Base-by-base conservation (phyloP, 2,329 filamentous ascomycete species). In the Pezicula neosporulosa region DNA sequence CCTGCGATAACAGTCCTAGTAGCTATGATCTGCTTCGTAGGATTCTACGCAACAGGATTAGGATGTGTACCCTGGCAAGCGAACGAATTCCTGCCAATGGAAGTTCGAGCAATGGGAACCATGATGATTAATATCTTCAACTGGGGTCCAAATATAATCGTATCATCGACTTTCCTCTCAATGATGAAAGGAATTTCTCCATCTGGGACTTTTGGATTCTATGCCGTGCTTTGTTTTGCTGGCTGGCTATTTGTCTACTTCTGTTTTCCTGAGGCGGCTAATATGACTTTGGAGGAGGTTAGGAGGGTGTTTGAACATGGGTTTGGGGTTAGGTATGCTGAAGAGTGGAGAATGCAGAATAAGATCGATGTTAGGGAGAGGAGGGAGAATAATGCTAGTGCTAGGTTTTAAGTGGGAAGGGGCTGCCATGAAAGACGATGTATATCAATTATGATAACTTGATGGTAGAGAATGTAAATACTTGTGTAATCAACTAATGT, bases 201-300 rank as follows among this genome's bases (percentile, higher is more conserved):
- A 0, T 71, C 67, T 3, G 75, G 76, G 1, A 71, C 75, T 0
- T 79, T 77, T 52, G 74, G 74, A 7, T 78, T 78, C 62, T 78
- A 77, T 49, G 71, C 74, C 0, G 72, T 65, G 1, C 73, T 78
- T 36, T 77, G 73, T 53, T 67, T 73, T 48, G 52, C 73, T 30
- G 75, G 75, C n/a, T 76, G 69, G 59, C 33, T 76, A 3, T 66
- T 73, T 54, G 68, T 78, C 33, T 67, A 71, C 47, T 72, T 77
- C 64, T 77, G 66, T 56, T 80, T 77, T 56, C 76, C 76, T 1
- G 74, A 80, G 54, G 75, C 77, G 3, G 76, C 77, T 53, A 73
- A 75, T 6, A 71, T 79, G 67, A 72, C 75, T 3, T 62, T 80
- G 4, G 77, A 80, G 57, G 73, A 74, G 36, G 72, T 77, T 13